phyloP scores from a whole-genome alignment of 2,329 filamentous ascomycete species.

The Lachnellula subtilissima region DNA sequence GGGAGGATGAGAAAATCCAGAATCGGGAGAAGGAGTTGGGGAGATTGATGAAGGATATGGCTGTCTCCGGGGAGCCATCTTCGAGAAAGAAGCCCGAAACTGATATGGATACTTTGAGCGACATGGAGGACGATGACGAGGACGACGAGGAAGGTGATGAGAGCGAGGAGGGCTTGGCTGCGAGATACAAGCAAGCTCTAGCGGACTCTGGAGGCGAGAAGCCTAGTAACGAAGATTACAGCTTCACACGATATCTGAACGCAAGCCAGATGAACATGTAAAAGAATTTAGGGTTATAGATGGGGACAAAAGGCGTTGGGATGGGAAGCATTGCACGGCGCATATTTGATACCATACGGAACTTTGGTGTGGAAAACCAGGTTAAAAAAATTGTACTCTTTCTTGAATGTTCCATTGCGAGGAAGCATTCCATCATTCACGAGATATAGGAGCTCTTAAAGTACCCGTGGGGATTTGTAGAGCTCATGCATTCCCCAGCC shows the following conservation, averaged over 20 bases:
- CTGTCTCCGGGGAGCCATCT: slow-evolving; percentile 42
- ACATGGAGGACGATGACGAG: slow-evolving; percentile 43
- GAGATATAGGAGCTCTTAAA: background rate
- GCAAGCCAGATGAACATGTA: slow-evolving; percentile 32
- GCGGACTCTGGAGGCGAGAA: slow-evolving; percentile 43
- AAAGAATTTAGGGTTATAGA: slow-evolving; percentile 1
- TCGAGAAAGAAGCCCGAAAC: slow-evolving; percentile 30
- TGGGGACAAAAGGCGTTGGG: slow-evolving; percentile 16
- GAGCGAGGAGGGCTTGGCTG: slow-evolving; percentile 51
- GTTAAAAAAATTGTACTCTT: background rate
- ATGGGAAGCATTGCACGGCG: slow-evolving; percentile 28
- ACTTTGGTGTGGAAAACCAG: background rate
- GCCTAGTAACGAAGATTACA: slow-evolving; percentile 28
- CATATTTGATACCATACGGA: slow-evolving; percentile 26
- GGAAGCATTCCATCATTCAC: background rate
- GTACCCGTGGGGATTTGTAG: background rate
- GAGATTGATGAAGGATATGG: slow-evolving; percentile 94
- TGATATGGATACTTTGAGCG: slow-evolving; percentile 35
- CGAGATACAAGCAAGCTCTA: slow-evolving; percentile 73
- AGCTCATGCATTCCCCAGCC: background rate
- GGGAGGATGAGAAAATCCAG: slow-evolving; percentile 69
- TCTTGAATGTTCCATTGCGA: background rate
- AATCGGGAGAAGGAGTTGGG: slow-evolving; percentile 76
- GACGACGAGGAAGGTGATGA: slow-evolving; percentile 55
- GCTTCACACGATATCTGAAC: slow-evolving; percentile 32